Evolutionary conservation across 345 rosid genomes (phyloP), one percentile per base, ranked within the genome.

Genomic region (Ceriops decandra): DNA sequence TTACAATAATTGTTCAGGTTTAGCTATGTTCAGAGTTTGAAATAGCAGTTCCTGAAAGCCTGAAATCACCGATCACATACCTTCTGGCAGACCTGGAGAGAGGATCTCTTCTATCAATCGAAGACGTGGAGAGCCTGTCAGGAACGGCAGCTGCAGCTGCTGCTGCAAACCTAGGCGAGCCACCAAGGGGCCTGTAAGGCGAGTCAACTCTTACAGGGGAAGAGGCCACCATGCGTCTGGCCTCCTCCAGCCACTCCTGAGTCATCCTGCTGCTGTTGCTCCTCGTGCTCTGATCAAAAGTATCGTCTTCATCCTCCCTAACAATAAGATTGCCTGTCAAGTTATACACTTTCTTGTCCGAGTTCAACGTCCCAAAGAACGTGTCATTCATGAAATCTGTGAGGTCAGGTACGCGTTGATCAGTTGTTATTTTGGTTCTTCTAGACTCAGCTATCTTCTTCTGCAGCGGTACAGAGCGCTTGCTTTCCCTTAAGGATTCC

Each of bases 31-130:
- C 30, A 10, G 58, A 54, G 15, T n/a, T 54, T 2, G 15, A 56
- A 27, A 9, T 24, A 56, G 6, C 13, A 24, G 59, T 56, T 42
- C 49, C 49, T 13, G 49, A 42, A 42, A 15, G 49, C 49, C 49
- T 13, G 49, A 3, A 42, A 42, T 42, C 5, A 42, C 15, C 19
- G 49, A 42, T 42, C 17, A 56, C 24, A 5, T 79, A 87, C 93
- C 88, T 88, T 83, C 93, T 68, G 26, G 93, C 90, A 24, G 93
- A 88, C 78, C 93, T 73, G 33, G 90, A 88, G 51, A 84, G 86
- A 53, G 86, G 87, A 60, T 85, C 88, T 30, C 90, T 81, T n/a
- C 82, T 67, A 38, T 85, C 93, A 42, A 85, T 32, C 1, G 85
- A 73, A 1, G 87, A 76, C 0, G 46, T 0, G 0, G 85, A 82